Base-by-base conservation (phyloP, 441 rosid genomes). In the Adansonia grandidieri region DNA sequence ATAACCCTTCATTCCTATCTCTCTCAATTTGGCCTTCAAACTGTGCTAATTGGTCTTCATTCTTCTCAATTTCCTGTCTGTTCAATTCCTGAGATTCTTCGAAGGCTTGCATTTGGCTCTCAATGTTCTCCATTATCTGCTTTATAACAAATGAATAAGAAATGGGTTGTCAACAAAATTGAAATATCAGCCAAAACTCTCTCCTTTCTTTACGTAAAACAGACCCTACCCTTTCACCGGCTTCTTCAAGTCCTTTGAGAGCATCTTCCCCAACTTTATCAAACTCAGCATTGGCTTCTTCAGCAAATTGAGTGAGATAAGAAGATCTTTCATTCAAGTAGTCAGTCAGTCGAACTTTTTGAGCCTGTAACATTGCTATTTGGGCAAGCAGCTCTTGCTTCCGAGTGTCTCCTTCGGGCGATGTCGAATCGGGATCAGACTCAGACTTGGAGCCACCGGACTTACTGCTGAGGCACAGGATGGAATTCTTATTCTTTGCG, bases 241-340 rank as follows among this genome's bases (percentile, higher is more conserved):
- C 97, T 83, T 91, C 92, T 32, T 94, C 95, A 50, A 96, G 95
- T 74, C 82, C 96, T 82, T 83, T 90, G 84, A 96, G 91, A 51
- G 97, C 99, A 70, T 91, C 96, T 85, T 94, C 97, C 60, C 95
- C 97, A 80, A 96, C 82, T 77, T 94, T 90, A 73, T 94, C 96
- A 40, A 94, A 87, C 88, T 91, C 94, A 0, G 89, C 89, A 71
- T 80, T 85, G 78, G 97, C 97, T 84, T 96, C 96, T 86, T 96
- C 97, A 5, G 91, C 97, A 75, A 91, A 92, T 71, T 93, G 89
- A 75, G 94, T 90, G 69, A 96, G 88, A 82, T 91, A 89, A 63
- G 82, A 87, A n/a, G 99, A 88, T 73, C 86, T 82, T 76, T 94
- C 92, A 58, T 96, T 98, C 69, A 94, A 80, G 78, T 91, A 96